Base-by-base conservation (phyloP, 768 basidiomycete genomes). In the Boletales sp. region DNA sequence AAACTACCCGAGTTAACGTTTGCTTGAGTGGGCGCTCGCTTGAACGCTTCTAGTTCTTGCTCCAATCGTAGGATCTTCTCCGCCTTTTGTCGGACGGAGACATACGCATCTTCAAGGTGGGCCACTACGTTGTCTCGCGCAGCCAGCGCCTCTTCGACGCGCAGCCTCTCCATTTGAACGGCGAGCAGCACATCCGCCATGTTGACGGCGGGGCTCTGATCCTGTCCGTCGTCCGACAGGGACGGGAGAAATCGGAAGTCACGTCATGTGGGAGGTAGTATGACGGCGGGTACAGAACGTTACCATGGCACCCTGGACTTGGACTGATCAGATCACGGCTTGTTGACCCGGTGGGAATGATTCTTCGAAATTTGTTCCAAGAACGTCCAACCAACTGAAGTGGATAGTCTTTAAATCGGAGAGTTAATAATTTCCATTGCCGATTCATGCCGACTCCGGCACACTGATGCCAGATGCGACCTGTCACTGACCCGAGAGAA, bases 71-170 rank as follows among this genome's bases (percentile, higher is more conserved):
- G 72, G 50, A 87, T 77, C 8, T 70, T 61, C 18, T 72, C 70
- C 2, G 76, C 72, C 66, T 87, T 86, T 60, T 83, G 75, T n/a
- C 76, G 76, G 56, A 87, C 69, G 0, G 82, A 81, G 13, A 69
- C 62, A 58, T 81, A 84, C 10, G 83, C 83, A 40, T 81, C 76
- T 30, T 77, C 72, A 12, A 89, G 74, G 29, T 78, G 79, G 37
- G 76, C 67, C 2, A 85, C 77, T 14, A 76, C 78, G 29, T 74
- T 76, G 58, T 89, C 86, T 36, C 86, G 80, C 29, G 86, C 86
- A 24, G 67, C 70, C 45, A 83, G 63, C 2, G 82, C 83, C 58
- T 87, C 84, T 18, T 63, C 65, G 2, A 82, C 76, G 42, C 76
- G 75, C 43, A 76, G 48, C 36, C 72, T 73, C 54, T 84, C 82